Evolutionary conservation across 805 yeast genomes (phyloP).

Genomic region (Wickerhamiella australiensis): DNA sequence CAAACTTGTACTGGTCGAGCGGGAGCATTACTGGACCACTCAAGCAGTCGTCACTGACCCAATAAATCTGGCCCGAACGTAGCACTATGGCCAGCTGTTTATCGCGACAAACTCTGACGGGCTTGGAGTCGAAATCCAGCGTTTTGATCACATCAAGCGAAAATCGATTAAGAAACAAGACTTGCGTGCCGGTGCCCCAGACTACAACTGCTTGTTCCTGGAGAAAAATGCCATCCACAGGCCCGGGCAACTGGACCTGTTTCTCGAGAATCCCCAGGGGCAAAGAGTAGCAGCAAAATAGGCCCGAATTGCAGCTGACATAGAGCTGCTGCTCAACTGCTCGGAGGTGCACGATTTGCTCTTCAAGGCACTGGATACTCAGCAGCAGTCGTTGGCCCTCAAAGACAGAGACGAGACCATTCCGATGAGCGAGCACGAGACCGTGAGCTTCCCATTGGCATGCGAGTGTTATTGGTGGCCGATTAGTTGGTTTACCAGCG

Average conservation of each 20-base stretch:
- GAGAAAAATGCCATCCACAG: background rate
- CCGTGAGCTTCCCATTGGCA: conserved; percentile 6
- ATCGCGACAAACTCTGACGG: conserved; percentile 7
- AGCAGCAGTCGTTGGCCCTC: background rate
- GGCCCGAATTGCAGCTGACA: conserved; percentile 8
- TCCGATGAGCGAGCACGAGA: conserved; percentile 6
- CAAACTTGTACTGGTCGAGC: background rate
- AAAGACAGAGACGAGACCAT: conserved; percentile 10
- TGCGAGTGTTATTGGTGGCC: background rate
- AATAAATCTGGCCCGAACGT: conserved; percentile 10
- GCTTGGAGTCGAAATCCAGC: conserved; percentile 7
- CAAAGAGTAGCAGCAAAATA: conserved; percentile 6
- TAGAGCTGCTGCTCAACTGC: conserved; percentile 1
- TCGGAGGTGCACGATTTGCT: background rate
- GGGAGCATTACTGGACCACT: background rate
- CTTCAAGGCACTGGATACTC: conserved; percentile 2
- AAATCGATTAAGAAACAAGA: conserved; percentile 4
- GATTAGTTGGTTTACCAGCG: background rate
- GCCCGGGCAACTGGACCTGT: background rate
- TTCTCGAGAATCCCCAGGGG: conserved; percentile 10
- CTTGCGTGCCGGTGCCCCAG: conserved; percentile 8
- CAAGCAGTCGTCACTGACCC: background rate
- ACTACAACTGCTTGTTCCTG: conserved; percentile 7
- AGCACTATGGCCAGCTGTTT: conserved; percentile 5
- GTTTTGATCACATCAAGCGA: conserved; percentile 8